These are phyloP conservation scores for Simplicillium aogashimaense DNA, from an alignment of 2,329 filamentous ascomycete genomes.

Conservation along the genomic window DNA sequence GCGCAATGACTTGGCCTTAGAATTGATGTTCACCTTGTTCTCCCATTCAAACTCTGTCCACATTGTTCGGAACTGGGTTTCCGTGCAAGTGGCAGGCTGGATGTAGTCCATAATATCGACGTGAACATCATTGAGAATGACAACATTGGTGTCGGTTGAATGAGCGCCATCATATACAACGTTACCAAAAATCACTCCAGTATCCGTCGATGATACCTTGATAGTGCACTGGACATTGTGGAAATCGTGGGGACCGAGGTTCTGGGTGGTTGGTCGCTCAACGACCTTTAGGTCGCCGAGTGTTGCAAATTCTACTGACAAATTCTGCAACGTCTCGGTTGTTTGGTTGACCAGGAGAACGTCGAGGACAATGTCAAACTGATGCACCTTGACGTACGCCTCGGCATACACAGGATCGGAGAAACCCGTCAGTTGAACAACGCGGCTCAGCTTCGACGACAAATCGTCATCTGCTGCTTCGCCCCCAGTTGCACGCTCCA, in stretches of 20 bases:
- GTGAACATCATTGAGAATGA: constrained; percentile 95
- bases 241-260: constrained; percentile 91
- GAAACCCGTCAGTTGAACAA: constrained; percentile 96
- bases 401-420: constrained; percentile 98
- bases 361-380: constrained; percentile 96
- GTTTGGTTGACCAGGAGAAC: constrained; percentile 97
- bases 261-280: constrained; percentile 91
- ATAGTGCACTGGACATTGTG: constrained; percentile 97
- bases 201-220: constrained; percentile 96
- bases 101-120: constrained; percentile 99
- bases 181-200: constrained; percentile 97
- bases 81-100: constrained; percentile 88
- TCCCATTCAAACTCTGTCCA: constrained; percentile 99
- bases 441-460: constrained; percentile 86
- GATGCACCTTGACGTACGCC: constrained; percentile 96
- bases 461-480: constrained; percentile 77
- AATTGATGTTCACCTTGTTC: constrained; percentile 99
- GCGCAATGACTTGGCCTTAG: constrained; percentile 82
- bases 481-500: constrained; percentile 90
- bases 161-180: constrained; percentile 93
- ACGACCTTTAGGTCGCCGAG: constrained; percentile 96
- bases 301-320: constrained; percentile 97
- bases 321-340: constrained; percentile 88
- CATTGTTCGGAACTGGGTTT: constrained; percentile 99
- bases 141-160: constrained; percentile 88